These are phyloP conservation scores for Rhodofomes roseus DNA, from an alignment of 1,284 basidiomycete species.

Conservation along the genomic window DNA sequence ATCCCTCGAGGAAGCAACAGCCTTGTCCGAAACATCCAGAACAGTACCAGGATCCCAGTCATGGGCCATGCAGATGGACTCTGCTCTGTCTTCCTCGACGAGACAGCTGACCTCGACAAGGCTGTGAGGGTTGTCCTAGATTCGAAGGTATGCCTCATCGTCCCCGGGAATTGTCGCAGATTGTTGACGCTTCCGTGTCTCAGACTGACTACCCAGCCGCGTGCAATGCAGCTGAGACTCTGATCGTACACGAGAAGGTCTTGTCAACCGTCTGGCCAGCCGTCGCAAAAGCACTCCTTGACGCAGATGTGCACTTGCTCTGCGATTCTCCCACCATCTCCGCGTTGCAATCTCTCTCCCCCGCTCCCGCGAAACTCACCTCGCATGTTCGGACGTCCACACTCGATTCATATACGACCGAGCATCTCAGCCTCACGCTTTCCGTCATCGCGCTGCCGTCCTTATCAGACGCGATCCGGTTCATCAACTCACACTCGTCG, in stretches of 20 bases:
- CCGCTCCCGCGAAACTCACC: constrained; percentile 33
- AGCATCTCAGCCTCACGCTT: constrained; percentile 83
- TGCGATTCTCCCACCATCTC: constrained; percentile 71
- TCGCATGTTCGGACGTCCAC: constrained; percentile 51
- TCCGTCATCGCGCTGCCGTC: constrained; percentile 77
- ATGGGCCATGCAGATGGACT: constrained; percentile 99
- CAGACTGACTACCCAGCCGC: constrained; percentile 95
- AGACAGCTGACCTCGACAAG: constrained; percentile 74
- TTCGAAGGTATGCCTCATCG: constrained; percentile 66
- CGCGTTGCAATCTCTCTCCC: constrained; percentile 38
- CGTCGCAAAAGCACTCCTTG: constrained; percentile 73
- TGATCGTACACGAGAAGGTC: constrained; percentile 78
- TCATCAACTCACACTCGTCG: constrained; percentile 92
- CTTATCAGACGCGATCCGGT: constrained; percentile 72
- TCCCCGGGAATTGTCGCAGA: not conserved
- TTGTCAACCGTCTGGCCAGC: constrained; percentile 75
- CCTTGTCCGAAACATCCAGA: constrained; percentile 88
- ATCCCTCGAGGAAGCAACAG: constrained; percentile 95
- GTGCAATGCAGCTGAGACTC: constrained; percentile 92
- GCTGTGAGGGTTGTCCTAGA: constrained; percentile 84
- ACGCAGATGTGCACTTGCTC: constrained; percentile 70
- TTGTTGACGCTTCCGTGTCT: not conserved
- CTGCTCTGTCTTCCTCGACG: constrained; percentile 88
- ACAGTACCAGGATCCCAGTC: constrained; percentile 89
- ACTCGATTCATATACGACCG: constrained; percentile 74